Evolutionary conservation across 345 rosid species (phyloP).

Genomic region (Linum usitatissimum): DNA sequence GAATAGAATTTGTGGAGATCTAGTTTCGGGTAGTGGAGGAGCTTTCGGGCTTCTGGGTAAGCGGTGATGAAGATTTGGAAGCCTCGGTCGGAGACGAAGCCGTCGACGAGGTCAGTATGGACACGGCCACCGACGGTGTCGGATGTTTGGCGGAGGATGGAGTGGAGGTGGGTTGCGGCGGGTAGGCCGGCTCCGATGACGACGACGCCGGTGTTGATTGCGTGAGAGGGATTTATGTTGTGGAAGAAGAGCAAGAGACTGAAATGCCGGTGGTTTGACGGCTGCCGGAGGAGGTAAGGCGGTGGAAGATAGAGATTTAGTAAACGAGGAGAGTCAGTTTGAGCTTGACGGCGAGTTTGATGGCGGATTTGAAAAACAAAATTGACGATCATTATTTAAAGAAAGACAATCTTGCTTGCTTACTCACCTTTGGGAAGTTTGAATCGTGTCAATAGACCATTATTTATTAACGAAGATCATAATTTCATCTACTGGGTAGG

Average conservation of each 20-base stretch:
- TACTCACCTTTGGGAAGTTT: too few species aligned
- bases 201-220: conserved; percentile 34
- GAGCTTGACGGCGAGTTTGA: too few species aligned
- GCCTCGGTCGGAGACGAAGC: conserved; percentile 79
- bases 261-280: neutral
- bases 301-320: neutral
- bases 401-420: too few species aligned
- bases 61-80: conserved; percentile 96
- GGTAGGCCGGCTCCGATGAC: conserved; percentile 79
- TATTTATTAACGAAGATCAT: too few species aligned
- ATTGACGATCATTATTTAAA: too few species aligned
- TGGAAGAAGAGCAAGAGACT: neutral
- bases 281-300: neutral
- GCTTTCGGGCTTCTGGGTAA: conserved; percentile 74
- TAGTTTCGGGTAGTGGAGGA: conserved; percentile 50
- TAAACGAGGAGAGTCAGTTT: neutral
- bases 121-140: conserved; percentile 83
- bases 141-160: conserved; percentile 69
- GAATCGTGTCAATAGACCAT: too few species aligned
- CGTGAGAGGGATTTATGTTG: conserved; percentile 4
- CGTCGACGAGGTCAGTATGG: conserved; percentile 65
- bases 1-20: conserved; percentile 62
- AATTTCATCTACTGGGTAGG: too few species aligned
- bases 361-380: too few species aligned
- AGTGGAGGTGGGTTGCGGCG: conserved; percentile 57